Conservation (phyloP, 805 yeast genomes). For the Starmerella stigmatis region DNA sequence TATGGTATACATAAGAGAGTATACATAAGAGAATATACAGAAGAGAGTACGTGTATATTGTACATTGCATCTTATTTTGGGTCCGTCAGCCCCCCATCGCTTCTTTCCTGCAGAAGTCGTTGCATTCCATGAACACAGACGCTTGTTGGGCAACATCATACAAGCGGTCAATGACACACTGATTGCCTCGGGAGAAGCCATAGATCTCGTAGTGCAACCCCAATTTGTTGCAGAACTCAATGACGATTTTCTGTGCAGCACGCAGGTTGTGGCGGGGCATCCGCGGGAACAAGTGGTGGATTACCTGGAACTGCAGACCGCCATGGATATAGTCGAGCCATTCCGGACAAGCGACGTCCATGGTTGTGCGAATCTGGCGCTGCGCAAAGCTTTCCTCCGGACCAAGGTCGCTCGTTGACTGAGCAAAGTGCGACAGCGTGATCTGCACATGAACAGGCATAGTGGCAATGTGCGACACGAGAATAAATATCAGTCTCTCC, state of each 20-base stretch:
- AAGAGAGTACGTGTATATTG: too few relatives aligned
- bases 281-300: conserved; percentile 83
- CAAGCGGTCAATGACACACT: conserved; percentile 54
- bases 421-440: conserved; percentile 81
- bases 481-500: conserved; percentile 47
- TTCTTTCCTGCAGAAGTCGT: conserved; percentile 51
- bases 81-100: conserved; percentile 3
- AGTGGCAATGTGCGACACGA: conserved; percentile 69
- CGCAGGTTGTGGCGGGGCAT: conserved; percentile 82
- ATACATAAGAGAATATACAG: too few relatives aligned
- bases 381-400: conserved; percentile 66
- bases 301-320: conserved; percentile 83
- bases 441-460: conserved; percentile 93
- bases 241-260: conserved; percentile 57
- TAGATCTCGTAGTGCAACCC: conserved; percentile 75
- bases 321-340: conserved; percentile 91
- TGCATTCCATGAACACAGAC: conserved; percentile 60
- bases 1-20: too few relatives aligned
- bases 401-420: conserved; percentile 84
- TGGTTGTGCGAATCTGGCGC: conserved; percentile 77
- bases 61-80: too few relatives aligned
- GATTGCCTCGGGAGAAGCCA: conserved; percentile 73
- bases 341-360: conserved; percentile 90
- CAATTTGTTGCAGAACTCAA: conserved; percentile 62
- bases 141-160: conserved; percentile 75